These are phyloP conservation scores for Abrus precatorius DNA, from an alignment of 306 rosid species.

Conservation along the genomic window DNA sequence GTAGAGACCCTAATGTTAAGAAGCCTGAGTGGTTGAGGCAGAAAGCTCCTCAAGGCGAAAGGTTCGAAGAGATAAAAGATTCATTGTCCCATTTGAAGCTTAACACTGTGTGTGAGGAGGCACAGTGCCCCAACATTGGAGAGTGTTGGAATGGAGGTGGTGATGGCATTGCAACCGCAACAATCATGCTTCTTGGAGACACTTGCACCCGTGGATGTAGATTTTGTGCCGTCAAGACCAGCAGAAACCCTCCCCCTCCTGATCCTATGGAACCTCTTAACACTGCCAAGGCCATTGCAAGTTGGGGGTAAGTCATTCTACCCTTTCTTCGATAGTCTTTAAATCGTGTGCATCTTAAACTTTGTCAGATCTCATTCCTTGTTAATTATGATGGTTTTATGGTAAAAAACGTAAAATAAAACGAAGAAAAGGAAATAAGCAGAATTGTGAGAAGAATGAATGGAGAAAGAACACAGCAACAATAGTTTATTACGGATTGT, in stretches of 20 bases:
- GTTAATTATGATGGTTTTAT: background rate
- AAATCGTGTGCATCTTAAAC: background rate
- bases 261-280: constrained; percentile 92
- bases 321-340: background rate
- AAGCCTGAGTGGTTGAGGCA: constrained; percentile 90
- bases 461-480: too few relatives aligned
- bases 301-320: constrained; percentile 78
- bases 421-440: too few relatives aligned
- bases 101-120: constrained; percentile 94
- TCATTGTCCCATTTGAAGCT: constrained; percentile 79
- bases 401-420: too few relatives aligned
- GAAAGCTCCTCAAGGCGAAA: constrained; percentile 84
- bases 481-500: too few relatives aligned
- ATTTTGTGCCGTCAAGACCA: constrained; percentile 96
- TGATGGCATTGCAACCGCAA: constrained; percentile 94
- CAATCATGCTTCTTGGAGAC: constrained; percentile 97
- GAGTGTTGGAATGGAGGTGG: constrained; percentile 99
- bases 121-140: constrained; percentile 97
- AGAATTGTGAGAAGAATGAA: too few relatives aligned
- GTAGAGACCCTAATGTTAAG: constrained; percentile 81
- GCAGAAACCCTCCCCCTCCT: constrained; percentile 91
- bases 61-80: constrained; percentile 65
- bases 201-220: constrained; percentile 98
- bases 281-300: constrained; percentile 87
- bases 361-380: background rate